Evolutionary conservation across 2,329 filamentous ascomycete species (phyloP).

Genomic region (Aspergillus novofumigatus): DNA sequence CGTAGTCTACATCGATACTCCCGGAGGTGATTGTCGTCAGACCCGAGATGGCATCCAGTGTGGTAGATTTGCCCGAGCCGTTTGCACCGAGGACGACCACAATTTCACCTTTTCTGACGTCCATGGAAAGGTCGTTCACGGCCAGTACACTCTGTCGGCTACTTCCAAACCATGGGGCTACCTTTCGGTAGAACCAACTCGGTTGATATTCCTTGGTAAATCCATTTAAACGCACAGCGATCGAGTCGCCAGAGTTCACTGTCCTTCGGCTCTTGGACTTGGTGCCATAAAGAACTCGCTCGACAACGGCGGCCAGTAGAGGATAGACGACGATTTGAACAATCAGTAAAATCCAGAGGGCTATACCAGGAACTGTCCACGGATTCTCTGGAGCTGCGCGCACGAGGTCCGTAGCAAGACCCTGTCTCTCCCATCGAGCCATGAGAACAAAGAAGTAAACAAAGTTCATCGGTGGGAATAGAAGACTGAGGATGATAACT

Average conservation of each 20-base stretch:
- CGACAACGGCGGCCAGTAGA: constrained; percentile 68
- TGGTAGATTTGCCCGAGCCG: constrained; percentile 86
- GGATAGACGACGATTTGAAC: constrained; percentile 77
- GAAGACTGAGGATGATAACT: constrained; percentile 65
- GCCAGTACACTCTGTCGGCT: constrained; percentile 68
- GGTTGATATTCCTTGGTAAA: constrained; percentile 78
- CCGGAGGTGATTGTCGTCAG: constrained; percentile 73
- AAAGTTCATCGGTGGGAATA: constrained; percentile 87
- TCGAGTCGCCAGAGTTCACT: constrained; percentile 25
- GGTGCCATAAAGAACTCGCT: constrained; percentile 71
- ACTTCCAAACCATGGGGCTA: constrained; percentile 46
- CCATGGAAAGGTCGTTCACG: constrained; percentile 68
- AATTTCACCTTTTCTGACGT: constrained; percentile 73
- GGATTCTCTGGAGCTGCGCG: constrained; percentile 60
- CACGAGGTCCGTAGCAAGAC: constrained; percentile 57
- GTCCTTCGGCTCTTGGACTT: constrained; percentile 56
- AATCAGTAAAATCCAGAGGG: constrained; percentile 71
- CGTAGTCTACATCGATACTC: constrained; percentile 72
- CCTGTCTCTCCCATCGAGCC: constrained; percentile 68
- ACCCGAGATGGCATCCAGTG: constrained; percentile 81
- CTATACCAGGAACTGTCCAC: constrained; percentile 68
- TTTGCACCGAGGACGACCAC: constrained; percentile 84
- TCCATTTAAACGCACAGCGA: constrained; percentile 64
- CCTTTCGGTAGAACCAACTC: constrained; percentile 52
- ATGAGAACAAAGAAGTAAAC: constrained; percentile 74